Percentiles rank a stretch among this genome's conserved stretches.
These are phyloP conservation scores for Pilasporangium apinafurcum DNA, from an alignment of 352 stramenopile genomes.

Conservation along the genomic window DNA sequence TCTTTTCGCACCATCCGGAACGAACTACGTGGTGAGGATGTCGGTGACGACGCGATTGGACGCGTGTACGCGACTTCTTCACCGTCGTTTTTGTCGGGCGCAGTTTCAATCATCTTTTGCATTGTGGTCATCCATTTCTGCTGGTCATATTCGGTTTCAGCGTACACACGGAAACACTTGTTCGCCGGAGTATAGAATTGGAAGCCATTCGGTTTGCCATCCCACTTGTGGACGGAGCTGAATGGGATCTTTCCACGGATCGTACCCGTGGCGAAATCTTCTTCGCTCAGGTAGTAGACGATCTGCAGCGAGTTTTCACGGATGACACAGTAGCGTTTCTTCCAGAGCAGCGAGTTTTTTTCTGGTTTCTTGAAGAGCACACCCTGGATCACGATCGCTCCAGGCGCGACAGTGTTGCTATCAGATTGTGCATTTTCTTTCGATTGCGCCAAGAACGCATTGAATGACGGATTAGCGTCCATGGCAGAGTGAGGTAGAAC, in stretches of 20 bases:
- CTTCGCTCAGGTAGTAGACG: conserved; percentile 70
- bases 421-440: conserved; percentile 38
- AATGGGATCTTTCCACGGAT: conserved; percentile 84
- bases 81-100: conserved; percentile 61
- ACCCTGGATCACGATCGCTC: conserved; percentile 52
- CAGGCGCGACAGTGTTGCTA: conserved; percentile 8
- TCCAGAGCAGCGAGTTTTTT: conserved; percentile 81
- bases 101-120: conserved; percentile 60
- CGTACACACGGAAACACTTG: conserved; percentile 84
- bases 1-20: conserved; percentile 45
- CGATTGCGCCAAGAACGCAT: conserved; percentile 50
- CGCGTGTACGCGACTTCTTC: conserved; percentile 57
- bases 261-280: conserved; percentile 62
- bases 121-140: conserved; percentile 60
- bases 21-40: conserved; percentile 41
- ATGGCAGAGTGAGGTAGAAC: background rate
- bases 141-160: conserved; percentile 63
- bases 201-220: conserved; percentile 82
- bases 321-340: conserved; percentile 84
- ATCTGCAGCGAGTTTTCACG: conserved; percentile 67
- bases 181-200: conserved; percentile 84
- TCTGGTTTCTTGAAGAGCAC: conserved; percentile 82
- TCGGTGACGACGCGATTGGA: conserved; percentile 58
- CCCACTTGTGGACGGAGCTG: conserved; percentile 73
- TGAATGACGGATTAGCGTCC: conserved; percentile 24